Evolutionary conservation across 208 protist species (phyloP), one percentile per base, ranked within the genome.

Genomic region (Baffinella frigidus): DNA sequence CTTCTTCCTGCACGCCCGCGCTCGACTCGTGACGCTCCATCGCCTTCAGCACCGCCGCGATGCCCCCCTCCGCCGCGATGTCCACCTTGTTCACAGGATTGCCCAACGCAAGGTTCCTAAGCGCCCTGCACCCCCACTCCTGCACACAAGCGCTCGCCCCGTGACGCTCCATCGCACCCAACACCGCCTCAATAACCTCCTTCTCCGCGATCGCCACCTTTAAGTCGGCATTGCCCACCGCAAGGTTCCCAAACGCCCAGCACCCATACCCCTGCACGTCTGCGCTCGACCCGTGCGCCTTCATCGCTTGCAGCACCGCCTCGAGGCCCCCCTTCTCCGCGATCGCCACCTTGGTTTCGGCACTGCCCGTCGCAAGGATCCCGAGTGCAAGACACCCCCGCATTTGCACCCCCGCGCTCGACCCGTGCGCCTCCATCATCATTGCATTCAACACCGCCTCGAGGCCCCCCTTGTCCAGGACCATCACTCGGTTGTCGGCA

Each of bases 91-190:
- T 64, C n/a, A n/a, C n/a, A n/a, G 20, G 24, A n/a, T 64, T n/a
- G 56, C 56, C n/a, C 24, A 64, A 30, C 56, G 77, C 77, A 61
- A 87, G 77, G 77, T 68, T 87, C 4, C 43, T 9, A 33, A 87
- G 77, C 77, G 77, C 77, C 77, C 77, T 43, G 39, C 77, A 87
- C 77, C 33, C 77, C 77, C 61, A 20, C 77, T 87, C 77, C 36
- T 87, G 77, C 50, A 87, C 77, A n/a, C 20, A 30, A 20, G 43
- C 48, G 27, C 27, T 45, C 14, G 14, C 44, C n/a, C 14, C 35
- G 50, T 87, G 77, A 30, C 24, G 24, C n/a, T 67, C 14, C 77
- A 87, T 87, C 48, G 77, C 77, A 68, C 14, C 36, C 35, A 87
- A 11, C 41, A 87, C 44, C 35, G 77, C 77, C 77, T 41, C 14